These are phyloP conservation scores for Zhuliangozyma parablackwelliae DNA, from an alignment of 1,139 yeast species.

Conservation along the genomic window DNA sequence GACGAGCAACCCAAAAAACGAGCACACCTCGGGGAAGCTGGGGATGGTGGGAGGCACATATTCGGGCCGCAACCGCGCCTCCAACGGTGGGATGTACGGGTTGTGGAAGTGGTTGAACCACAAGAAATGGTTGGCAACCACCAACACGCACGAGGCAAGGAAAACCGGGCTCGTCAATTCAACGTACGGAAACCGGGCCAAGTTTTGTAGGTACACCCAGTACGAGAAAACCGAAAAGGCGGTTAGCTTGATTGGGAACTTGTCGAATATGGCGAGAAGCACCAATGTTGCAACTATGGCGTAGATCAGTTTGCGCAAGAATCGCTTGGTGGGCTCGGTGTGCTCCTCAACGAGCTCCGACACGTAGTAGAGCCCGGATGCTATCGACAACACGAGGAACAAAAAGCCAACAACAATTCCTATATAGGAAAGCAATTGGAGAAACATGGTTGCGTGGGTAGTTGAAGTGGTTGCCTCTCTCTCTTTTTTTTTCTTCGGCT, in stretches of 20 bases:
- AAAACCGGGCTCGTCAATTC: constrained; percentile 69
- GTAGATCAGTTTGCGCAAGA: constrained; percentile 60
- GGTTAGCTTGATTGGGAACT: constrained; percentile 69
- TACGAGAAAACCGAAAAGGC: constrained; percentile 67
- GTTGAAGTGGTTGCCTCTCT: neutral
- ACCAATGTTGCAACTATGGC: constrained; percentile 50
- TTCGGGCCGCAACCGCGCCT: constrained; percentile 50
- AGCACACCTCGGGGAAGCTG: constrained; percentile 81
- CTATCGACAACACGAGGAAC: constrained; percentile 54
- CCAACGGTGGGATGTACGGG: constrained; percentile 56
- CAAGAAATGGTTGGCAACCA: constrained; percentile 73
- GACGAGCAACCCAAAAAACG: constrained; percentile 87
- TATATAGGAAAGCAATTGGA: constrained; percentile 48
- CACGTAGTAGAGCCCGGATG: constrained; percentile 86
- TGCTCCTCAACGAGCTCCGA: constrained; percentile 94
- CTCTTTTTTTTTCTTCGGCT: neutral
- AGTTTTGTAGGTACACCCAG: constrained; percentile 67
- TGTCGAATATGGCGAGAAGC: constrained; percentile 64
- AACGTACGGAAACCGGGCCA: constrained; percentile 80
- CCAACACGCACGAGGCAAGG: constrained; percentile 65
- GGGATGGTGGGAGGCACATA: constrained; percentile 71
- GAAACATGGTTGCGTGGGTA: constrained; percentile 25
- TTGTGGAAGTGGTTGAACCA: constrained; percentile 88
- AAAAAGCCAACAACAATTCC: constrained; percentile 77
- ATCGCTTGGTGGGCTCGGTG: constrained; percentile 73